Evolutionary conservation across 2,329 filamentous ascomycete genomes (phyloP), one percentile per base, ranked within the genome.

Genomic region (Truncatella angustata): DNA sequence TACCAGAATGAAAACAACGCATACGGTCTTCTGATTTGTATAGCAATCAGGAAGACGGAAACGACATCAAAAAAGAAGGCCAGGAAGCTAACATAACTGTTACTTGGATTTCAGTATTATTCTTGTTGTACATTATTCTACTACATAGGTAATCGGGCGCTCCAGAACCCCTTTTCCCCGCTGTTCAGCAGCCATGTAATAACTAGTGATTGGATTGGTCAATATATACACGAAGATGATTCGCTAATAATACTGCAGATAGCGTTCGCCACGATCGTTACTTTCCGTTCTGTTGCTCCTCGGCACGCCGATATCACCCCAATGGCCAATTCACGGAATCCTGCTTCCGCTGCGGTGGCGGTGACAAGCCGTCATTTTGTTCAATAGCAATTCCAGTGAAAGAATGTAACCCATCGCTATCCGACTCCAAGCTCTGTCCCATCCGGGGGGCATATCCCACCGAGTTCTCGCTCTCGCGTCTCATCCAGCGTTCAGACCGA

Each of bases 271-370:
- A 14, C 7, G 28, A 2, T 32, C 14, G 7, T 7, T 32, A 9
- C 14, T 32, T 14, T 32, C 28, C 7, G 28, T 14, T 32, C 7
- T 2, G 2, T 32, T 32, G 28, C 28, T 32, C 14, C 28, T 14
- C 20, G 39, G 6, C 18, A 14, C 23, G 36, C 10, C n/a, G 5
- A 5, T n/a, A 18, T 44, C 16, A 44, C 40, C 24, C 28, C 2
- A 44, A 16, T 28, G 40, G 40, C 43, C 43, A 46, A n/a, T 26
- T n/a, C n/a, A n/a, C n/a, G n/a, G n/a, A 28, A 21, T 46, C 30
- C 12, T 24, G 18, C 34, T 20, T n/a, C 16, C 43, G 32, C 28
- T 34, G 26, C n/a, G 43, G 43, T 35, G 43, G 43, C 20, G 43
- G 43, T 34, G 43, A 46, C 7, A 46, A 28, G 26, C 43, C 43